Conservation (phyloP, 169 alveolate species). For the Plasmodium gaboni region DNA sequence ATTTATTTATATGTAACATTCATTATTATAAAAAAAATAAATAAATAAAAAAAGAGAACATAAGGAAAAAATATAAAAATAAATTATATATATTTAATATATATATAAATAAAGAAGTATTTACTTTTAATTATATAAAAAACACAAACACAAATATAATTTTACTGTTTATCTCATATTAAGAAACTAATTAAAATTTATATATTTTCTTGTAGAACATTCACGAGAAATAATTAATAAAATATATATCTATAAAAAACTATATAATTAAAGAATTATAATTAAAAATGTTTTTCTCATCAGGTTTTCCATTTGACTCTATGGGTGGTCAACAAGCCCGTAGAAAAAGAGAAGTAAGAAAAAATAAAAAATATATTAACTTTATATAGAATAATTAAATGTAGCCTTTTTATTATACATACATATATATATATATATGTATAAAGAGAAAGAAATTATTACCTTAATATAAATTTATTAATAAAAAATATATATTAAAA, state of each 20-base stretch:
- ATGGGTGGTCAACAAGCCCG: slow-evolving; percentile 77
- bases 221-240: slow-evolving; percentile 2
- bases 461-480: too few relatives aligned
- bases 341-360: slow-evolving; percentile 74
- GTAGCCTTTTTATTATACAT: neutral
- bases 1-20: too few relatives aligned
- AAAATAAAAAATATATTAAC: neutral
- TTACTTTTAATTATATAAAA: too few relatives aligned
- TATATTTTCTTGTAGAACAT: slow-evolving; percentile 11
- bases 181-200: neutral
- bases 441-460: too few relatives aligned
- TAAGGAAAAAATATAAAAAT: too few relatives aligned
- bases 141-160: too few relatives aligned
- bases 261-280: neutral
- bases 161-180: neutral
- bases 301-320: slow-evolving; percentile 75
- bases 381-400: neutral
- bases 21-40: too few relatives aligned
- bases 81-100: too few relatives aligned
- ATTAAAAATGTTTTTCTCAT: slow-evolving; percentile 65
- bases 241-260: slow-evolving; percentile 4
- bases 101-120: neutral
- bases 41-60: too few relatives aligned
- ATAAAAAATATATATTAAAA: too few relatives aligned
- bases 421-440: neutral